Evolutionary conservation across 108 stramenopile species (phyloP), one percentile per base, ranked within the genome.

Genomic region (Discostella stelligeroides): DNA sequence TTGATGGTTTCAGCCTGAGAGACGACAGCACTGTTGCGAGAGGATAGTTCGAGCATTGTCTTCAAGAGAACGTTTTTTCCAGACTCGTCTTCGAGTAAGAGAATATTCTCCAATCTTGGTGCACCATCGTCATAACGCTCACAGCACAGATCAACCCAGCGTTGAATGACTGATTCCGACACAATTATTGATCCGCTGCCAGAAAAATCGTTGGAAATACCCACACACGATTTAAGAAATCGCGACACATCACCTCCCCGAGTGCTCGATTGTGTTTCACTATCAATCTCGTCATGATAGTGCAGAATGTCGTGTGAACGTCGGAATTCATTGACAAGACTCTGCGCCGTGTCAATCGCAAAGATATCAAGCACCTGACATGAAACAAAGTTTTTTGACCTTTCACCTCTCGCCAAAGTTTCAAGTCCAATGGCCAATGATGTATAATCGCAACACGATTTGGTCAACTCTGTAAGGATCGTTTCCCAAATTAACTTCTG

Each of bases 401-500:
- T 54, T 12, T 25, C 30, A 29, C 20, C 37, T 11, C 4, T 43
- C 28, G 62, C 37, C 77, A 79, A 67, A 4, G 66, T 49, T 43
- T 40, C 39, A 18, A 87, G 45, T 9, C 84, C 87, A 43, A 66
- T 43, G 11, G 69, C 63, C 20, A 88, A 56, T 37, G 73, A 57
- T 39, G 64, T 68, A 51, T 86, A 68, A 65, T 85, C 82, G 30
- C 86, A 87, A 54, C 85, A 73, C 7, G 87, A 83, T 28, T 85
- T 75, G 1, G 86, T 70, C 17, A 89, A 13, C 76, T 94, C 92
- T 21, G 77, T 64, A 45, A 92, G 54, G 12, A 90, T 68, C 13
- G 86, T 62, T 48, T 81, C 77, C 88, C 88, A 92, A 2, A 84
- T 66, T 30, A 77, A 54, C 37, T 49, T 71, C 64, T 80, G 80